Base-by-base conservation (phyloP, 371 early-diverging fungal genomes). In the Pancytospora philotis region DNA sequence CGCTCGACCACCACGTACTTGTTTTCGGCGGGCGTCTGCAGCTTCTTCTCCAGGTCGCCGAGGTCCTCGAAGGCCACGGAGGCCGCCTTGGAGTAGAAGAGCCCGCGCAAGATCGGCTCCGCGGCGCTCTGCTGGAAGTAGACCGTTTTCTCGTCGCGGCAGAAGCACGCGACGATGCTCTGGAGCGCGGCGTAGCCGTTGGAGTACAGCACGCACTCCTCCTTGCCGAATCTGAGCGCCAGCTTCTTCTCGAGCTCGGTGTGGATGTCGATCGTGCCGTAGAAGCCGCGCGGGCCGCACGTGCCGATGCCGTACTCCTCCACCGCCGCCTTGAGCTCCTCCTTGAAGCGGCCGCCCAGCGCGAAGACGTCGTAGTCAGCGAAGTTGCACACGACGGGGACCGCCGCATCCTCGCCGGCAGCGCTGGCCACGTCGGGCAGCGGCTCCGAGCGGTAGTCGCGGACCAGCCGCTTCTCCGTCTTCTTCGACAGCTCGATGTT, bases 241-340 rank as follows among this genome's bases (percentile, higher is more conserved):
- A 98, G 80, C 49, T 87, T 86, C 61, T 85, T 84, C 81, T 98
- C 97, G 45, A 98, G 83, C 55, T 91, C 86, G 84, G 93, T 86
- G 76, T 98, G 99, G 8, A 95, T 88, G 80, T 98, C 95, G 39
- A 91, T 78, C 1, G 98, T 96, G 63, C 99, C 99, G 80, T 96
- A 98, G 79, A 98, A 98, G n/a, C 97, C 97, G 2, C 93, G 89
- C 2, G 97, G 97, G 3, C 82, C 83, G 78, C 99, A 98, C 0
- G 95, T 88, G 25, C 99, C 99, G 34, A 98, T 93, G 62, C 97
- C 99, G 79, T 96, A 95, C 62, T 89, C 87, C 70, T 86, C 85
- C 37, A 98, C 85, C 1, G 89, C 90, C 16, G 84, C 84, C 56
- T 90, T 84, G 16, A 93, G 90, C 72, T 86, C 88, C 57, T 89